A percentile compares a stretch with the other conserved stretches of the same genome.
phyloP scores from a whole-genome alignment of 495 filamentous ascomycete genomes.

The Hyaloscypha hepaticicola region DNA sequence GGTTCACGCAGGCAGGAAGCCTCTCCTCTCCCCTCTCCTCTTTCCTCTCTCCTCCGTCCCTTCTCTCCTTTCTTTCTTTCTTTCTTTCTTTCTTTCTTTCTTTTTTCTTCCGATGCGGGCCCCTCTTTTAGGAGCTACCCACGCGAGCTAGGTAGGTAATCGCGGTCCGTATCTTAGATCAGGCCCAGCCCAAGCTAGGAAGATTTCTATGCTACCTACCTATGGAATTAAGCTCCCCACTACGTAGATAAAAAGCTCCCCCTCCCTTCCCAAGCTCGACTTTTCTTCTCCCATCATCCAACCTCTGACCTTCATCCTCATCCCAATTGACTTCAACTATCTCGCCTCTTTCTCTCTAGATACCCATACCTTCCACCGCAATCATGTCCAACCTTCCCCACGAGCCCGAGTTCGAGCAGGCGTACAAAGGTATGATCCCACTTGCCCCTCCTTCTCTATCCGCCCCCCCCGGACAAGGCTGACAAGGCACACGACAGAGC shows the following conservation, averaged over 20 bases:
- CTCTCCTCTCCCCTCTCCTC: background rate
- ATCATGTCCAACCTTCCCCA: conserved; percentile 79
- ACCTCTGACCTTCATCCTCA: background rate
- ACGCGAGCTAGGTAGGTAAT: background rate
- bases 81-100: background rate
- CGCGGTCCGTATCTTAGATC: background rate
- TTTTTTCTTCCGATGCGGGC: conserved; percentile 1
- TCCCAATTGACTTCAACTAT: background rate
- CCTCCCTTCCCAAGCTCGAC: conserved; percentile 12
- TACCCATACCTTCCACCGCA: conserved; percentile 28
- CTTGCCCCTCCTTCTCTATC: conserved; percentile 9
- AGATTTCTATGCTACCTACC: background rate
- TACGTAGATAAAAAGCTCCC: conserved; percentile 19
- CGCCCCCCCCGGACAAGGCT: conserved; percentile 2
- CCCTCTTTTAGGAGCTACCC: background rate
- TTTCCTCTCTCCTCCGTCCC: background rate
- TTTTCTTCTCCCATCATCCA: background rate
- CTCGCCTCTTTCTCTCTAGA: background rate
- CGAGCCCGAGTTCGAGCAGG: conserved; percentile 99
- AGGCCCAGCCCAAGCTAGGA: background rate
- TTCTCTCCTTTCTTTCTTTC: background rate
- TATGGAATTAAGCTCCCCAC: conserved; percentile 14
- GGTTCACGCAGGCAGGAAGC: background rate
- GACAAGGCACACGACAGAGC: conserved; percentile 57
- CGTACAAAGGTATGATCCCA: conserved; percentile 76